phyloP scores from a whole-genome alignment of 108 stramenopile genomes.

The Schizochytrium sp. region DNA sequence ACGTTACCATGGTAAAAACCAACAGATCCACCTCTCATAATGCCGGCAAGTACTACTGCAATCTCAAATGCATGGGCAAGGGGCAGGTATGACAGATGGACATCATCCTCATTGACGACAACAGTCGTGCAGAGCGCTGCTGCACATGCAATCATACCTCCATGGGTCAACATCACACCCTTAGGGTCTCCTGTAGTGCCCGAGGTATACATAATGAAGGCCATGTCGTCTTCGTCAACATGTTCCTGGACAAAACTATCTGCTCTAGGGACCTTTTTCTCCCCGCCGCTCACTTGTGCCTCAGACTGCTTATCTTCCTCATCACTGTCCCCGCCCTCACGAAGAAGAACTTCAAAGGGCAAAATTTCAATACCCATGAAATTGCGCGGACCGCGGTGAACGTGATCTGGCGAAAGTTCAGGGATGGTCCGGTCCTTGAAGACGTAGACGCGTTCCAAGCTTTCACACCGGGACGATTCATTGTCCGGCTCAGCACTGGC shows the following conservation, averaged over 20 bases:
- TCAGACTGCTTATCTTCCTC: not conserved
- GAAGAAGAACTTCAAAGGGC: conserved; percentile 29
- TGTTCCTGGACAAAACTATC: not conserved
- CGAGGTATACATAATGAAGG: conserved; percentile 77
- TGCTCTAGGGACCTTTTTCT: too few relatives aligned
- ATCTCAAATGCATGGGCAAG: conserved; percentile 96
- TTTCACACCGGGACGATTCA: not conserved
- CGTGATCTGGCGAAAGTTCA: conserved; percentile 34
- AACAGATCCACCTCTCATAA: conserved; percentile 81
- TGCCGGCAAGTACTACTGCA: conserved; percentile 76
- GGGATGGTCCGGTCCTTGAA: conserved; percentile 40
- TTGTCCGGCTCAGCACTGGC: conserved; percentile 18
- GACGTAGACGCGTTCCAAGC: conserved; percentile 33
- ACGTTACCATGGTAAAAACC: conserved; percentile 89
- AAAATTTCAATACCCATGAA: conserved; percentile 4
- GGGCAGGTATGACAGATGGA: conserved; percentile 93
- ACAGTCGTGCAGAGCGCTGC: conserved; percentile 62
- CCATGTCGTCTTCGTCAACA: conserved; percentile 75
- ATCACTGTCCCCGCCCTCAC: not conserved
- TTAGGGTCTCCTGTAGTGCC: conserved; percentile 85
- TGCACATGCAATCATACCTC: conserved; percentile 80
- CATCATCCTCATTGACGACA: conserved; percentile 74
- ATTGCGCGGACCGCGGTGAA: conserved; percentile 46
- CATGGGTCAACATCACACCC: conserved; percentile 90
- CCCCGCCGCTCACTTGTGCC: not conserved